Conservation (phyloP, 1,139 yeast species). For the Scheffersomyces parashehatae region DNA sequence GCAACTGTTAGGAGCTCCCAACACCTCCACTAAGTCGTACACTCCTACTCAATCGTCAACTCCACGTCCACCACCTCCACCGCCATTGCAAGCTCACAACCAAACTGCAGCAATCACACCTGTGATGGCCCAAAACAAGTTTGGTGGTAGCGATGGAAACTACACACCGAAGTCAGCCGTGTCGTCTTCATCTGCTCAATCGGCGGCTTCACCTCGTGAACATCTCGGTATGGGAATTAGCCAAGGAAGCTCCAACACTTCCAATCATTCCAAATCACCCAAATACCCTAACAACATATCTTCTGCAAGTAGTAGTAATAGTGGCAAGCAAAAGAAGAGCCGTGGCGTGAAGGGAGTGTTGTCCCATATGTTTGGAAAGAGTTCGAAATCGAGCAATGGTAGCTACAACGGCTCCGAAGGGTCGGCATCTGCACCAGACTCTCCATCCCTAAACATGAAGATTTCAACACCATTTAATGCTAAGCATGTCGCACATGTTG, state of each 20-base stretch:
- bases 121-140: slow-evolving; percentile 21
- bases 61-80: slow-evolving; percentile 6
- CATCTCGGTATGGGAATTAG: slow-evolving; percentile 25
- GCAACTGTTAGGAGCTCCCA: slow-evolving; percentile 12
- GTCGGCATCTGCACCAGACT: slow-evolving; percentile 13
- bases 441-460: slow-evolving; percentile 47
- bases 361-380: slow-evolving; percentile 42
- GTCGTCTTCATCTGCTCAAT: slow-evolving; percentile 4
- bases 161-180: slow-evolving; percentile 13
- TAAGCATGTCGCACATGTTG: slow-evolving; percentile 91
- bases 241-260: no score
- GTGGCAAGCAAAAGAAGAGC: slow-evolving; percentile 32
- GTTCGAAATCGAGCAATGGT: slow-evolving; percentile 5
- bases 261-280: slow-evolving; percentile 9
- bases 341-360: slow-evolving; percentile 44
- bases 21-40: slow-evolving; percentile 8
- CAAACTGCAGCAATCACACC: slow-evolving; percentile 41
- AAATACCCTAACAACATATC: slow-evolving; percentile 3
- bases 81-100: slow-evolving; percentile 17
- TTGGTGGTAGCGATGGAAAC: slow-evolving; percentile 7
- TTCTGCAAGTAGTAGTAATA: slow-evolving; percentile 4
- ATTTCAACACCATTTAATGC: slow-evolving; percentile 91
- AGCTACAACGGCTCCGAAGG: slow-evolving; percentile 5
- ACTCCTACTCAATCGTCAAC: slow-evolving; percentile 4
- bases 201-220: slow-evolving; percentile 23